Evolutionary conservation across 495 filamentous ascomycete genomes (phyloP), one percentile per base, ranked within the genome.

Genomic region (Pyrenula massariospora): DNA sequence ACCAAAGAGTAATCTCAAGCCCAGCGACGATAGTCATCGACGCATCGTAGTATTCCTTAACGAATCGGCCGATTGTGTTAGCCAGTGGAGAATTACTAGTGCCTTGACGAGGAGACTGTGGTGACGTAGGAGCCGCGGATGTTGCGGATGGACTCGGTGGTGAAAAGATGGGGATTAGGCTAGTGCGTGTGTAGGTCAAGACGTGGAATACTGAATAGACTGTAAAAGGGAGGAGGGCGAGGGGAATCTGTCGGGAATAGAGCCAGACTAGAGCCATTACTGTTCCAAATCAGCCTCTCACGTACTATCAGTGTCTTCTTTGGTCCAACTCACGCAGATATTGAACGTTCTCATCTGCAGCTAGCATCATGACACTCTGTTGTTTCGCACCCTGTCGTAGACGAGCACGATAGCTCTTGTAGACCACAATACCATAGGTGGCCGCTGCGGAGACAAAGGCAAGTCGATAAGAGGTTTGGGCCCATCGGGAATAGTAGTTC

Each of bases 151-250:
- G 69, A 15, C 64, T 55, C 24, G 70, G 57, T 24, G 73, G 73
- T 57, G 76, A 70, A 54, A 80, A 56, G 31, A 76, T 78, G 24
- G 77, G 77, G 54, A 80, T 73, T 60, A 80, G 61, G 65, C 79
- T 77, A 58, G 73, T 76, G 53, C 77, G 75, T 52, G 69, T 78
- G 68, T 80, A 80, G 52, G 93, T 96, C 24, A 89, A 84, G 58
- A 97, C 89, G 73, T 98, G 93, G 84, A 98, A 98, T 71, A 96
- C 74, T 60, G 91, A 96, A 79, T 98, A 98, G 66, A 98, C 89
- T 59, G 85, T 86, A 74, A 95, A 97, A 2, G 93, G 93, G 50
- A 96, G 81, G 62, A 98, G 82, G 25, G 94, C 93, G 59, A 95
- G 78, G 12, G 88, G 81, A 61, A 94, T 83, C 72, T 97, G 91